Evolutionary conservation across 2,329 filamentous ascomycete species (phyloP).

Genomic region (Colletotrichum lini): DNA sequence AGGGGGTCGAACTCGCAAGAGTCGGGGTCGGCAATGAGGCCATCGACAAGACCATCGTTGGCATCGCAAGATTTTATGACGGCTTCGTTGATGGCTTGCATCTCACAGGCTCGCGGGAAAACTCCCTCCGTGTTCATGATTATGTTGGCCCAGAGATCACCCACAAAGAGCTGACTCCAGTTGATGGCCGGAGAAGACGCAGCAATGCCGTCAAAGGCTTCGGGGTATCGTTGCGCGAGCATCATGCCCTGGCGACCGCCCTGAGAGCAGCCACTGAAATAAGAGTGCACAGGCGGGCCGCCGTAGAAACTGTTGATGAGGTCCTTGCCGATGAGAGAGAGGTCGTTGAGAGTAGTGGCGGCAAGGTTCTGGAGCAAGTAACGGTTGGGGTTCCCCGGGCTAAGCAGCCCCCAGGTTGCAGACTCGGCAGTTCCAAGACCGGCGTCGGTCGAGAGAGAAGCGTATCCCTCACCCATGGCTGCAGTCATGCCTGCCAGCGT

Average conservation of each 20-base stretch:
- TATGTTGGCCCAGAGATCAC: conserved; percentile 16
- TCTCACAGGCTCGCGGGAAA: conserved; percentile 24
- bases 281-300: conserved; percentile 42
- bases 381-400: too few relatives aligned
- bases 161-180: conserved; percentile 24
- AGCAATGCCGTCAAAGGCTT: conserved; percentile 63
- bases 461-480: conserved; percentile 43
- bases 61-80: conserved; percentile 16
- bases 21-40: conserved; percentile 17
- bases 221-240: conserved; percentile 60
- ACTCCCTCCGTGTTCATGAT: conserved; percentile 8
- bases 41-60: conserved; percentile 26
- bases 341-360: too few relatives aligned
- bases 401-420: too few relatives aligned
- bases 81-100: conserved; percentile 49
- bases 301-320: too few relatives aligned
- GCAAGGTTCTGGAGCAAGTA: too few relatives aligned
- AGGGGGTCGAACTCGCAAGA: conserved; percentile 43
- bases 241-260: conserved; percentile 66
- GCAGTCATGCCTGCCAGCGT: conserved; percentile 36
- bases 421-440: conserved; percentile 51
- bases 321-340: too few relatives aligned
- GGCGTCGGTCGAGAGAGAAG: conserved; percentile 42
- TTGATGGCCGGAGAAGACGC: conserved; percentile 36
- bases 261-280: conserved; percentile 65